Base-by-base conservation (phyloP, 2,329 filamentous ascomycete species). In the Ophiocordyceps camponoti-saundersi region DNA sequence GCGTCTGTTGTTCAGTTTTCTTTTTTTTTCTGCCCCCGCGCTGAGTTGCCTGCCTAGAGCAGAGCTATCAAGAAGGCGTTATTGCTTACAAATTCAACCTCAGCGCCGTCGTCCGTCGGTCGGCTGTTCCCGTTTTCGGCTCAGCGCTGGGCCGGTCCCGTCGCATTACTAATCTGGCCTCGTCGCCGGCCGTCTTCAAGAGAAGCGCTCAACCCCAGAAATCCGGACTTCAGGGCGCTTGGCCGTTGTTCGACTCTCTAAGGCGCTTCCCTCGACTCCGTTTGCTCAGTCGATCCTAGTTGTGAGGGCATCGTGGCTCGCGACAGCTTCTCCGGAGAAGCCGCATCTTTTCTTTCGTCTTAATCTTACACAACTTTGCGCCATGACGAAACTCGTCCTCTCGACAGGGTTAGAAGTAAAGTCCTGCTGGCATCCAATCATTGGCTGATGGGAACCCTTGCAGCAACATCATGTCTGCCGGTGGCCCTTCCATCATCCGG, bases 391-490 rank as follows among this genome's bases (percentile, higher is more conserved):
- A 69, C 71, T 93, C 60, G 75, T 93, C 53, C 77, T 93, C 47
- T 93, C 85, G 48, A 93, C 87, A 53, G 86, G 83, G 86, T 92
- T 75, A 57, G 82, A 21, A 40, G 36, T 21, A 5, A 40, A 40
- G 10, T 18, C 36, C 36, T 21, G 36, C 18, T 26, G n/a, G 20
- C 45, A 34, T 40, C 42, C 36, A 40, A 10, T 42, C 34, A 44
- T 22, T 21, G 22, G 32, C 47, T 48, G 48, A 47, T 44, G 43
- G 36, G 44, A 45, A 29, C 30, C 22, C 43, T 46, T 18, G 44
- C 55, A 78, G 75, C 59, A 95, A 94, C 69, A 83, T 94, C 61
- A 86, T 94, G 74, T 82, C 82, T 56, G 80, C 79, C 52, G 85
- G 85, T 48, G 85, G 85, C 48, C 83, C 85, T 48, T 86, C 87